Evolutionary conservation across 345 rosid species (phyloP).

Genomic region (Gynandropsis gynandra): DNA sequence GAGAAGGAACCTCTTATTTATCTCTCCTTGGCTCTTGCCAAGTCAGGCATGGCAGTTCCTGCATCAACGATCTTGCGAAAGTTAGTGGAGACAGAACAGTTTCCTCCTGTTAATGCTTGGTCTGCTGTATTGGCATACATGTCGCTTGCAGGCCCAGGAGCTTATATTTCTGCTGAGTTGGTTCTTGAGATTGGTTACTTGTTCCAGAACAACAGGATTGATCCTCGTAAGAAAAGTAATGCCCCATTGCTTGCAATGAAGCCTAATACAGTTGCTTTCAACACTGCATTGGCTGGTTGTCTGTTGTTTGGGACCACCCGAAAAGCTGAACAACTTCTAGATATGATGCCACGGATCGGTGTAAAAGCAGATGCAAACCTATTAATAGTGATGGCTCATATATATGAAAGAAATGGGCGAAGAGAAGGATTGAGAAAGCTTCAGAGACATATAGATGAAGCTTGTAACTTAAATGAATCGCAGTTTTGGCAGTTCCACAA

Average conservation of each 20-base stretch:
- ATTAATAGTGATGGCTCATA: slow-evolving; percentile 66
- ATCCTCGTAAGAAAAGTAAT: slow-evolving; percentile 80
- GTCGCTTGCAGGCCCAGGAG: slow-evolving; percentile 64
- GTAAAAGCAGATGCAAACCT: slow-evolving; percentile 55
- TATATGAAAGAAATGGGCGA: slow-evolving; percentile 84
- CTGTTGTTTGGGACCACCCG: slow-evolving; percentile 71
- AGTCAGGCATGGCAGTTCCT: slow-evolving; percentile 53
- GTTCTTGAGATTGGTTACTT: slow-evolving; percentile 77
- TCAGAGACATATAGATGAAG: slow-evolving; percentile 79
- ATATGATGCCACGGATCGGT: slow-evolving; percentile 61
- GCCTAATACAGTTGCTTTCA: slow-evolving; percentile 65
- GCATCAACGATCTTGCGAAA: slow-evolving; percentile 76
- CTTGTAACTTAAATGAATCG: slow-evolving; percentile 46
- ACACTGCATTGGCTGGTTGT: slow-evolving; percentile 76
- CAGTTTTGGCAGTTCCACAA: slow-evolving; percentile 75
- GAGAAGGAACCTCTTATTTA: slow-evolving; percentile 68
- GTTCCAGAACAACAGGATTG: slow-evolving; percentile 68
- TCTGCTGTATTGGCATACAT: slow-evolving; percentile 62
- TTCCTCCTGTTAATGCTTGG: slow-evolving; percentile 78
- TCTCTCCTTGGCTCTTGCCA: slow-evolving; percentile 72
- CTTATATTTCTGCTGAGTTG: slow-evolving; percentile 79
- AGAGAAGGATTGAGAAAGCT: slow-evolving; percentile 78
- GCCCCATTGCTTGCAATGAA: slow-evolving; percentile 77
- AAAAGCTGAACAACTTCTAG: slow-evolving; percentile 85
- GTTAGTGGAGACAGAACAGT: slow-evolving; percentile 58